Conservation (phyloP, 108 stramenopile genomes). For the Thalassiosira profunda region DNA sequence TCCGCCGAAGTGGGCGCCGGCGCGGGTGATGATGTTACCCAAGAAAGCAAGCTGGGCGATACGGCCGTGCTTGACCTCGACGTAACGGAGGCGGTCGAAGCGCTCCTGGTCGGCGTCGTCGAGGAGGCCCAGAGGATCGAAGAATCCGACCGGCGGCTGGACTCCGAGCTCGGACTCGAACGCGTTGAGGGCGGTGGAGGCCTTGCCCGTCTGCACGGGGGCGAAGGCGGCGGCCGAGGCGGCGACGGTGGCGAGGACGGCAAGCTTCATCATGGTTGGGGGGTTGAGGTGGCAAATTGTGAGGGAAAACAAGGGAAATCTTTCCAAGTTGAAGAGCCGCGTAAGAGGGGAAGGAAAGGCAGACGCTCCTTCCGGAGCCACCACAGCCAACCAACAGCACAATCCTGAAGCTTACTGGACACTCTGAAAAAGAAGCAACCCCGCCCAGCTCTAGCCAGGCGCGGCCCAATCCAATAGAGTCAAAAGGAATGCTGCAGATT, state of each 20-base stretch:
- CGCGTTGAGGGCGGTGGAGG: conserved; percentile 26
- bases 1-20: conserved; percentile 43
- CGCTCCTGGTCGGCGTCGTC: conserved; percentile 57
- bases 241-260: conserved; percentile 11
- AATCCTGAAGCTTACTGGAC: too few species aligned
- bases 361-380: too few species aligned
- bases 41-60: conserved; percentile 84
- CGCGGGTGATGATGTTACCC: conserved; percentile 51
- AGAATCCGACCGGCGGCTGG: conserved; percentile 88
- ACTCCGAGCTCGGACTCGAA: conserved; percentile 88
- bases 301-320: background rate
- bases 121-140: conserved; percentile 84
- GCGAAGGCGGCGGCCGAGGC: conserved; percentile 34
- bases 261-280: conserved; percentile 3
- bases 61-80: conserved; percentile 86
- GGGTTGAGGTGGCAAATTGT: background rate
- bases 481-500: too few species aligned
- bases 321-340: background rate
- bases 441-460: too few species aligned
- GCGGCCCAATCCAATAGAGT: too few species aligned
- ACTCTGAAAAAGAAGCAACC: too few species aligned
- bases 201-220: conserved; percentile 27
- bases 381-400: too few species aligned
- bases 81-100: conserved; percentile 65
- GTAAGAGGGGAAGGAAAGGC: too few species aligned